These are phyloP conservation scores for Lodderomyces theae DNA, from an alignment of 1,139 yeast genomes.

Conservation along the genomic window DNA sequence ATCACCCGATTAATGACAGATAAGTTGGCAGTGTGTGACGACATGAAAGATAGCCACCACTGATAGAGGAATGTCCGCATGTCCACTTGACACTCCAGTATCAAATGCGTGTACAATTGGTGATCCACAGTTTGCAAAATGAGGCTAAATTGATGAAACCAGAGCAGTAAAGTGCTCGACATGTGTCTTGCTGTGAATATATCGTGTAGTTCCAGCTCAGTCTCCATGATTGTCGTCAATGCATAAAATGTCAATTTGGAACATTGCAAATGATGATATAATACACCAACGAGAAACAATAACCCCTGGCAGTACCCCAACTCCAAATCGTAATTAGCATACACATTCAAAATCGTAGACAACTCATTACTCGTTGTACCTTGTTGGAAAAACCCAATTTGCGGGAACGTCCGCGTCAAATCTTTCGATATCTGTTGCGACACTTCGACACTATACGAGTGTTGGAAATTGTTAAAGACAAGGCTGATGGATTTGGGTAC, in stretches of 20 bases:
- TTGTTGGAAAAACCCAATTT: conserved; percentile 48
- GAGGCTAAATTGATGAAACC: conserved; percentile 52
- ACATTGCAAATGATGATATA: conserved; percentile 50
- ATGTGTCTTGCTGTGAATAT: conserved; percentile 55
- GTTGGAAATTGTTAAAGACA: conserved; percentile 43
- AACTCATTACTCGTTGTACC: conserved; percentile 44
- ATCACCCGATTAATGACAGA: conserved; percentile 49
- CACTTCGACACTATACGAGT: conserved; percentile 39
- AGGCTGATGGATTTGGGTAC: conserved; percentile 38
- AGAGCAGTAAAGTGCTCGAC: conserved; percentile 53
- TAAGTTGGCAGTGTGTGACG: conserved; percentile 57
- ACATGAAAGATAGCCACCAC: conserved; percentile 67
- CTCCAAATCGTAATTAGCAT: conserved; percentile 64
- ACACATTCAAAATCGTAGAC: conserved; percentile 61
- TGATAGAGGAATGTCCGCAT: conserved; percentile 51
- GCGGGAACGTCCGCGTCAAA: conserved; percentile 62
- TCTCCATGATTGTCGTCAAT: conserved; percentile 60
- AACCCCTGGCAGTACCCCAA: conserved; percentile 74
- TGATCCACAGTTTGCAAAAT: conserved; percentile 42
- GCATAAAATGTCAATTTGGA: conserved; percentile 51
- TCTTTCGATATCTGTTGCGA: conserved; percentile 61
- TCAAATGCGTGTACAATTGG: conserved; percentile 46
- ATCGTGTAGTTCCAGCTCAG: conserved; percentile 54
- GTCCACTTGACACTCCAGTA: conserved; percentile 23
- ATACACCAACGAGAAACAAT: conserved; percentile 63